Base-by-base conservation (phyloP, 1,284 basidiomycete species). In the Trametes pubescens region DNA sequence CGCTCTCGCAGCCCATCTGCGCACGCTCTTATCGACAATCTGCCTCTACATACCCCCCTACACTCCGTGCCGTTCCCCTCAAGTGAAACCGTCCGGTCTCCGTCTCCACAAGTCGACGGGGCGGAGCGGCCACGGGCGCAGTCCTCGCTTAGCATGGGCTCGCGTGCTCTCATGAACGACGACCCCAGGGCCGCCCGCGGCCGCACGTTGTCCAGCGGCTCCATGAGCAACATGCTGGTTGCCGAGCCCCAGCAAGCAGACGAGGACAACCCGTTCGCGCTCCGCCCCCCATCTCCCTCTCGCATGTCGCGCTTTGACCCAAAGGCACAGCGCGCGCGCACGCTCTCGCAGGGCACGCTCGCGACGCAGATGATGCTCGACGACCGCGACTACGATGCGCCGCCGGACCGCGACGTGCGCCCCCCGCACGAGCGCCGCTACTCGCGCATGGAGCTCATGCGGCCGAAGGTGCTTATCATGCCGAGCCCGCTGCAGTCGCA, bases 381-480 rank as follows among this genome's bases (percentile, higher is more conserved):
- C 60, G 82, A 86, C 66, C 87, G 14, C 37, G 37, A 16, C 37
- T n/a, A n/a, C n/a, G 34, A 13, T 35, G 40, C 40, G 13, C 81
- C 71, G 51, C 75, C 78, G 62, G 73, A 72, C 61, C 29, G 29
- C 29, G 29, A 32, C 29, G 75, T 71, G 62, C 73, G 71, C 49
- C 78, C 79, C 26, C 71, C 74, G 46, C 80, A 80, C 57, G 84
- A 87, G 46, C 83, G 85, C 46, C 86, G 82, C 29, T 87, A 87
- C 71, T 91, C 91, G 8, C 89, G 89, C 16, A 70, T 90, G 62
- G 92, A 94, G 26, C 78, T 94, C 55, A 81, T 94, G 74, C 83
- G 92, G 34, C 92, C 92, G 1, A 94, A 94, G 74, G 82, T 94
- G 29, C 86, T 94, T 51, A 88, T 94, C 62, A 94, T 94, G 92